phyloP scores from a whole-genome alignment of 1,284 basidiomycete genomes.

The Sphagnurus paluster region DNA sequence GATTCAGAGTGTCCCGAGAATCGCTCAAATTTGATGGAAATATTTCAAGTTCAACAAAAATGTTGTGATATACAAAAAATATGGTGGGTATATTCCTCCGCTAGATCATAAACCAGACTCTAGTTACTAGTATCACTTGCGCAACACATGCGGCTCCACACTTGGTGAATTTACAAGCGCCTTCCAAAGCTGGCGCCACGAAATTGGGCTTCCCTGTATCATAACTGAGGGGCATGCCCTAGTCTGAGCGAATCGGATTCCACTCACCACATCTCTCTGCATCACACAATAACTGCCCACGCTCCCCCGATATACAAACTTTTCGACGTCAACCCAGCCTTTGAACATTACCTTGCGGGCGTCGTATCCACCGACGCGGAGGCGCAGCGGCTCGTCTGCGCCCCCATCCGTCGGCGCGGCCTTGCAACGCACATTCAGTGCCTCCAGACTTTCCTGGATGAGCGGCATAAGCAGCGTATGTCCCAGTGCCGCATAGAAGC shows the following conservation, averaged over 20 bases:
- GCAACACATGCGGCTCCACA: slow-evolving; percentile 60
- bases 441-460: slow-evolving; percentile 50
- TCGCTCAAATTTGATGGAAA: too few relatives aligned
- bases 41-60: too few relatives aligned
- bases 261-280: slow-evolving; percentile 59
- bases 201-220: slow-evolving; percentile 76
- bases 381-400: slow-evolving; percentile 28
- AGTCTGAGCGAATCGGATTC: too few relatives aligned
- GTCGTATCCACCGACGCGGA: slow-evolving; percentile 68
- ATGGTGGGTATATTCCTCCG: not conserved
- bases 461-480: slow-evolving; percentile 52
- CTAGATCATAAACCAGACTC: not conserved
- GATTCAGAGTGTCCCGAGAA: too few relatives aligned
- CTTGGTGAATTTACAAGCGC: slow-evolving; percentile 47
- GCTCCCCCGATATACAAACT: slow-evolving; percentile 43
- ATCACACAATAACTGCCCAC: slow-evolving; percentile 67
- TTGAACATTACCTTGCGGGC: slow-evolving; percentile 60
- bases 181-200: slow-evolving; percentile 75
- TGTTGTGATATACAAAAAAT: too few relatives aligned
- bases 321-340: slow-evolving; percentile 69
- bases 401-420: slow-evolving; percentile 25
- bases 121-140: slow-evolving; percentile 29
- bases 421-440: slow-evolving; percentile 53
- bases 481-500: slow-evolving; percentile 66
- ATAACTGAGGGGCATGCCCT: too few relatives aligned